Percentiles rank a stretch among this genome's conserved stretches.
phyloP scores from a whole-genome alignment of 805 yeast genomes.

The Lachancea fermentati region DNA sequence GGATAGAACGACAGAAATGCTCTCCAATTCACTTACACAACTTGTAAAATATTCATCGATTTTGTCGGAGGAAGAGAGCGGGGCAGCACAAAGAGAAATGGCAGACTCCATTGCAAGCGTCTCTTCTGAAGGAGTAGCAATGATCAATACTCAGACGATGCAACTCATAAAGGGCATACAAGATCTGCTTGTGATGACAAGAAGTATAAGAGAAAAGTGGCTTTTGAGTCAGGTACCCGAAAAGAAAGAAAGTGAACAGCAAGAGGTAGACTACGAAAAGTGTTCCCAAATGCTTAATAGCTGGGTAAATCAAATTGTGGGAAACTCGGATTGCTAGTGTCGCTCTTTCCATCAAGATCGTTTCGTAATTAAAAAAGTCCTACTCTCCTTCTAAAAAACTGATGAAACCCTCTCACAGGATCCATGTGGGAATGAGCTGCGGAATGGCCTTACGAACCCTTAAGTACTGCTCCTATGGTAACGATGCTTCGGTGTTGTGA shows the following conservation, averaged over 20 bases:
- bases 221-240: conserved; percentile 29
- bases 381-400: too few species aligned
- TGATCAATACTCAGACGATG: conserved; percentile 28
- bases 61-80: conserved; percentile 14
- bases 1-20: conserved; percentile 26
- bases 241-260: conserved; percentile 5
- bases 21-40: conserved; percentile 27
- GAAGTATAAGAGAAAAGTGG: conserved; percentile 33
- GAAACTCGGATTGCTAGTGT: background rate
- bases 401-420: too few species aligned
- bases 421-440: too few species aligned
- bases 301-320: conserved; percentile 15
- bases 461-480: too few species aligned
- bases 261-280: conserved; percentile 14
- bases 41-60: conserved; percentile 24
- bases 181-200: conserved; percentile 30
- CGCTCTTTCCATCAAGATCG: too few species aligned
- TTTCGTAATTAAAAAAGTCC: too few species aligned
- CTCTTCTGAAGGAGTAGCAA: conserved; percentile 26
- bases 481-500: too few species aligned
- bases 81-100: conserved; percentile 12
- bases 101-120: conserved; percentile 20
- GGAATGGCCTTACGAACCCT: too few species aligned
- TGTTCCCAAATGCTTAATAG: conserved; percentile 18
- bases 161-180: conserved; percentile 31